Evolutionary conservation across 805 yeast genomes (phyloP).

Genomic region (Metahyphopichia silvanorum): DNA sequence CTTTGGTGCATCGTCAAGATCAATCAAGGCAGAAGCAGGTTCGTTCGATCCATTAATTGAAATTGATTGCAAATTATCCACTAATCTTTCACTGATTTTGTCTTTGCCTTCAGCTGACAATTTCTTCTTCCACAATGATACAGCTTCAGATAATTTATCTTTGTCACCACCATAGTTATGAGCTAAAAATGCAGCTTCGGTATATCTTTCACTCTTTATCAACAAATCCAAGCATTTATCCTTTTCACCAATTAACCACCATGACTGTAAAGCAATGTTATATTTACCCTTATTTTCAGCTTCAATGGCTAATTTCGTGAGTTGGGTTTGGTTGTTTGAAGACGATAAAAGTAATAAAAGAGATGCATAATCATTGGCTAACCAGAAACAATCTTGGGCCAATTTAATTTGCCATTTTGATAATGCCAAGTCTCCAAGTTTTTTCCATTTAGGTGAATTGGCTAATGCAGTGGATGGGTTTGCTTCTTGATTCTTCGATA

Average conservation of each 20-base stretch:
- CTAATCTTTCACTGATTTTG: slow-evolving; percentile 60
- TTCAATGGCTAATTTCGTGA: slow-evolving; percentile 58
- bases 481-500: slow-evolving; percentile 29
- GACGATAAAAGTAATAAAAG: slow-evolving; percentile 80
- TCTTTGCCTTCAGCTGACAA: slow-evolving; percentile 51
- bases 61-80: slow-evolving; percentile 30
- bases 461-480: slow-evolving; percentile 46
- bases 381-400: slow-evolving; percentile 76
- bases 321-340: slow-evolving; percentile 62
- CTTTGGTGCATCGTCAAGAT: slow-evolving; percentile 9
- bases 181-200: slow-evolving; percentile 85
- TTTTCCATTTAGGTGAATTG: slow-evolving; percentile 69
- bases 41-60: slow-evolving; percentile 10
- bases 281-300: slow-evolving; percentile 77
- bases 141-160: slow-evolving; percentile 43
- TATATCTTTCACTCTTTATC: slow-evolving; percentile 59
- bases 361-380: slow-evolving; percentile 79
- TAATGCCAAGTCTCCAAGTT: slow-evolving; percentile 84
- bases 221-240: slow-evolving; percentile 62
- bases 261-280: slow-evolving; percentile 88
- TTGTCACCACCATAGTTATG: slow-evolving; percentile 55
- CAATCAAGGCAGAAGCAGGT: slow-evolving; percentile 12
- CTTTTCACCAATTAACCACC: slow-evolving; percentile 81
- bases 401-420: slow-evolving; percentile 72
- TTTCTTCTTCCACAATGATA: slow-evolving; percentile 65